Evolutionary conservation across 129 eudicot species (phyloP), one percentile per base, ranked within the genome.

Genomic region (Saposhnikovia divaricata): DNA sequence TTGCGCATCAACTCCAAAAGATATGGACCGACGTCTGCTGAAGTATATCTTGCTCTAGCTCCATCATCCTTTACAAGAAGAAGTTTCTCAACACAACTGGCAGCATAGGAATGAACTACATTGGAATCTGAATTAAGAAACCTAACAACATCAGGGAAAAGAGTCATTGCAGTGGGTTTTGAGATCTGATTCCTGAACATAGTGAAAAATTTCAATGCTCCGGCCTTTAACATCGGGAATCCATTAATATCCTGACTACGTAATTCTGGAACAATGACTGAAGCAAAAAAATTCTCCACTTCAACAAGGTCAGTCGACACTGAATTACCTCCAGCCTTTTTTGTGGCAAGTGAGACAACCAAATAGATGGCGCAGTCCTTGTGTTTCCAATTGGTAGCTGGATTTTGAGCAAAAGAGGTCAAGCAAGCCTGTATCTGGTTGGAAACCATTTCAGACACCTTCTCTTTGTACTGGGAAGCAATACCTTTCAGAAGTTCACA

Each of bases 401-500:
- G 96, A 65, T 89, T 95, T 78, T 90, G 86, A 48, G 91, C 84
- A 86, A 90, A 95, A 77, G 80, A 40, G 3, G 89, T 85, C 87
- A 95, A 87, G 53, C 92, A 87, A 44, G 57, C 75, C 79, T 89
- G 83, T 80, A 95, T 85, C 86, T 90, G 94, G 77, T 40, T 75
- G 21, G 93, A 87, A 63, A 90, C 92, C 86, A 80, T 86, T 82
- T 84, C 84, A 1, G 91, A 86, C 10, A 95, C 89, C 87, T 91
- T 89, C 68, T 87, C 91, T 78, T 87, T 89, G 85, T 92, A 92
- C 69, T 92, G 89, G 51, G 79, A 81, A 37, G 90, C 97, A 86
- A 92, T 95, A 18, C 97, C 99, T 88, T 95, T 95, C 7, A 90
- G 90, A 77, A 95, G 99, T 86, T 95, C 99, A 89, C 97, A 95